Evolutionary conservation across 2,329 filamentous ascomycete genomes (phyloP), one percentile per base, ranked within the genome.

Genomic region (Ceratocystiopsis brevicomis): DNA sequence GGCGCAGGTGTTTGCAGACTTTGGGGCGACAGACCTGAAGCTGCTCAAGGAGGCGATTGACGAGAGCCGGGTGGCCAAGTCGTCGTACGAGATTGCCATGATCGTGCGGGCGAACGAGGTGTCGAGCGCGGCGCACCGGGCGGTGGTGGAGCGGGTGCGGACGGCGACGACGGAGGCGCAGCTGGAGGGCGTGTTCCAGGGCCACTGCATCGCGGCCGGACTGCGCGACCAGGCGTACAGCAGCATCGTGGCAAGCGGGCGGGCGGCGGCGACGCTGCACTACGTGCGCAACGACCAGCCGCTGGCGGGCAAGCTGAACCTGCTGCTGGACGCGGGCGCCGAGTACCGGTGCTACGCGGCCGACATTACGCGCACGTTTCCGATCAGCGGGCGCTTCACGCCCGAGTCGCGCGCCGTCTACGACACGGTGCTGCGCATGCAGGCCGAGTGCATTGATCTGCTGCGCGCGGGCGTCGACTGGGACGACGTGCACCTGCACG

Each of bases 211-310:
- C 47, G 71, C 77, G 42, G 69, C 78, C 47, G 82, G 81, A 19
- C 80, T 81, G 42, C 79, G 77, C 56, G 76, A 90, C 53, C 85
- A 92, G 65, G 79, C 88, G 1, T 96, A 96, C 60, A 74, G 81
- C 51, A 78, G 80, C 47, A 95, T 96, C 53, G 76, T 90, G 16
- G 88, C 85, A 0, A 73, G 74, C 33, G 88, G 88, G 12, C 70
- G 76, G 6, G 78, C 82, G 15, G 87, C 81, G 0, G 83, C 86
- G 6, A 90, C 84, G 1, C 69, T 95, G 33, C 88, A 95, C 62
- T 95, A 95, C 53, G 74, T 85, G 19, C 73, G 79, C 54, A 93
- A 93, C 57, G 68, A 86, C 49, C 69, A 78, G 54, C 68, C 76
- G 0, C 62, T 88, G 34, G 61, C 63, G 1, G 75, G 74, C 38